Conservation (phyloP, 148 eudicot species). For the Chenopodium album region DNA sequence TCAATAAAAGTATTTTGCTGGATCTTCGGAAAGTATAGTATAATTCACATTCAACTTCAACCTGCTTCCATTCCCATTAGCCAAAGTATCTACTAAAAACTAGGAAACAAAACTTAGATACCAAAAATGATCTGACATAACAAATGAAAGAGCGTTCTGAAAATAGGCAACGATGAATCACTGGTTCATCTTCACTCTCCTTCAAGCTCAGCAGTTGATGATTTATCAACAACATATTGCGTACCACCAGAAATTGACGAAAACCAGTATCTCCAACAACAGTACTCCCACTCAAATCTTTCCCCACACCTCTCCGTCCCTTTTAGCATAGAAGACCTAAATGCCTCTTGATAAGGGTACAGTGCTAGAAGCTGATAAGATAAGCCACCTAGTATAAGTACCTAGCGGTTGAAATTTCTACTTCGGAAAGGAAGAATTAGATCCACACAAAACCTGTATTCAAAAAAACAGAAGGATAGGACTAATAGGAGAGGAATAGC, state of each 20-base stretch:
- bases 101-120: not conserved
- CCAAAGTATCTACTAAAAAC: not conserved
- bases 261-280: slow-evolving; percentile 2
- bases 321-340: not conserved
- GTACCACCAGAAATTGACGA: not conserved
- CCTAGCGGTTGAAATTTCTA: not conserved
- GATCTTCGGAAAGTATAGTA: too few relatives aligned
- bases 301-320: not conserved
- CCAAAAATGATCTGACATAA: not conserved
- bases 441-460: not conserved
- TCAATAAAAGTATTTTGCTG: too few relatives aligned
- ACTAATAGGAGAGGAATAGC: not conserved
- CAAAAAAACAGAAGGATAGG: not conserved
- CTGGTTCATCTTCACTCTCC: not conserved
- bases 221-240: not conserved
- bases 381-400: not conserved
- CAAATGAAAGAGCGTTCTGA: not conserved
- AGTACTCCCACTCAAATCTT: not conserved
- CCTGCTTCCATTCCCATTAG: not conserved
- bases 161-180: not conserved
- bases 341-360: not conserved
- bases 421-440: not conserved
- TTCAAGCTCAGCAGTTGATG: not conserved
- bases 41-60: not conserved
- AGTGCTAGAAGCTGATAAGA: not conserved